phyloP scores from a whole-genome alignment of 2,329 filamentous ascomycete genomes.

The Nannizziopsis barbatae region DNA sequence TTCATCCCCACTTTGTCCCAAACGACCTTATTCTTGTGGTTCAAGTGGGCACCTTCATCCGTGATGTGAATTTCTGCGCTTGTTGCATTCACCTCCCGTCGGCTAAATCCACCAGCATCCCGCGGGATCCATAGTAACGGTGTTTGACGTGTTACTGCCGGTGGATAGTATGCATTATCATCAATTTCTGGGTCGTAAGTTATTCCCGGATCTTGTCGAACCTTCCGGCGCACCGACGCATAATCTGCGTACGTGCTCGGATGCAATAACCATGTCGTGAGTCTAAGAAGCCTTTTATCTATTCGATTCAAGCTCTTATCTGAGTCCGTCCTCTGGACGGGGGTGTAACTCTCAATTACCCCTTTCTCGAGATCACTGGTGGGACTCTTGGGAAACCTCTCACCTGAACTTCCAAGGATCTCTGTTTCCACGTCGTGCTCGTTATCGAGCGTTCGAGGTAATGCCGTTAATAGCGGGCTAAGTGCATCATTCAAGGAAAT shows the following conservation, averaged over 20 bases:
- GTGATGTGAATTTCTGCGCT: constrained; percentile 62
- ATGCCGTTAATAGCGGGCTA: constrained; percentile 45
- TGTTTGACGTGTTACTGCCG: constrained; percentile 50
- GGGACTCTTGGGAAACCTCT: background rate
- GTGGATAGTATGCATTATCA: constrained; percentile 60
- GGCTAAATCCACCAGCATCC: constrained; percentile 61
- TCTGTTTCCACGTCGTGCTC: constrained; percentile 16
- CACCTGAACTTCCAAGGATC: background rate
- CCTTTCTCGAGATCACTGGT: background rate
- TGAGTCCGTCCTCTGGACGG: background rate
- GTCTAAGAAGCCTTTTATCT: constrained; percentile 11
- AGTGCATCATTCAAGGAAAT: constrained; percentile 41
- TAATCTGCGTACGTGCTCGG: constrained; percentile 70
- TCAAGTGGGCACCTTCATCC: constrained; percentile 59
- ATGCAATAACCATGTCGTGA: constrained; percentile 48
- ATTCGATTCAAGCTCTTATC: constrained; percentile 12
- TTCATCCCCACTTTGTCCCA: constrained; percentile 49
- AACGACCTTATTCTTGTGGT: constrained; percentile 56
- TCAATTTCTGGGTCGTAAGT: constrained; percentile 53
- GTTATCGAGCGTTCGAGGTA: constrained; percentile 58
- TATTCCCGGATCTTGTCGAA: constrained; percentile 49
- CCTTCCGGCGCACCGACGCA: constrained; percentile 55
- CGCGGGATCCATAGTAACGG: constrained; percentile 72
- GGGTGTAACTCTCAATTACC: background rate
- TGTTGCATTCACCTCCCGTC: constrained; percentile 65